Conservation (phyloP, 75 land plant genomes). For the Selaginella tamariscina region DNA sequence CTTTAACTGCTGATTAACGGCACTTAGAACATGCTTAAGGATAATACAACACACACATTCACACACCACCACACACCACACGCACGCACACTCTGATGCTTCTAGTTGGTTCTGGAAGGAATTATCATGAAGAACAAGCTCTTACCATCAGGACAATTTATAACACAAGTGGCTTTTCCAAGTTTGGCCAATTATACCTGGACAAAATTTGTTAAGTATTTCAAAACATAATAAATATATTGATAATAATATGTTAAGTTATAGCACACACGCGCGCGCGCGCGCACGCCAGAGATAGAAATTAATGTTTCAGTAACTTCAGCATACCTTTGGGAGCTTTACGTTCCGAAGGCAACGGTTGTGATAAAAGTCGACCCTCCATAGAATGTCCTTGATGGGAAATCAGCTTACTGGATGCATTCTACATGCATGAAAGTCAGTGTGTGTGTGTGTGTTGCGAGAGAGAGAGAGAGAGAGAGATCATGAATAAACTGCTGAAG, state of each 20-base stretch:
- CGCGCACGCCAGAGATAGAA: too few relatives aligned
- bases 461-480: neutral
- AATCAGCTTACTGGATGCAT: constrained; percentile 34
- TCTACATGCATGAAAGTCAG: constrained; percentile 10
- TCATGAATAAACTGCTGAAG: neutral
- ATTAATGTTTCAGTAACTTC: constrained; percentile 15
- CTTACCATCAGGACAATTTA: constrained; percentile 28
- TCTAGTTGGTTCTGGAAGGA: constrained; percentile 27
- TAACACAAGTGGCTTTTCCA: constrained; percentile 21
- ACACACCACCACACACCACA: too few relatives aligned
- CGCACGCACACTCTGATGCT: constrained; percentile 11
- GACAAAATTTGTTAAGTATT: neutral
- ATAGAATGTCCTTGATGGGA: constrained; percentile 29
- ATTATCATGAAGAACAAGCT: constrained; percentile 18
- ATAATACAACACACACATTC: neutral
- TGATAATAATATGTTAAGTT: too few relatives aligned
- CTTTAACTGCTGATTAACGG: constrained; percentile 16
- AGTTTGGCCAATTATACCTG: constrained; percentile 31
- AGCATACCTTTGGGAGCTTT: constrained; percentile 31
- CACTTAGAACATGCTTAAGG: constrained; percentile 3
- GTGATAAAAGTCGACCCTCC: constrained; percentile 22
- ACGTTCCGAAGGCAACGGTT: constrained; percentile 26
- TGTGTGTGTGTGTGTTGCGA: too few relatives aligned
- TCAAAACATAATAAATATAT: neutral
- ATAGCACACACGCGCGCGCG: too few relatives aligned